Conservation (phyloP, 176 grass and related monocot species). For the Cocos nucifera region DNA sequence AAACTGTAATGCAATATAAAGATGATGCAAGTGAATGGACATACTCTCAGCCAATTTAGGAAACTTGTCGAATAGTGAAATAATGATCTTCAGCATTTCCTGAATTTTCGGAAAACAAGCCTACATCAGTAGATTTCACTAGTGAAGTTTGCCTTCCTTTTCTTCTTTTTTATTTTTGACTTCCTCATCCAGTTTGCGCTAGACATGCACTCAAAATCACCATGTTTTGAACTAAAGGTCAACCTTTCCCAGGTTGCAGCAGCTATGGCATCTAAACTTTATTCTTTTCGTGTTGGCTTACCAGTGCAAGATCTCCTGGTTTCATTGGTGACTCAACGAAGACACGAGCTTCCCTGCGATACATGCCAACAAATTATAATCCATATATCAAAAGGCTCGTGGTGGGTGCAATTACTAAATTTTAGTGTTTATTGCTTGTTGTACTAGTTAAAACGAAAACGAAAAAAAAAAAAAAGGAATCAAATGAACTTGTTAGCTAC, state of each 20-base stretch:
- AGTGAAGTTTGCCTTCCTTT: too few species aligned
- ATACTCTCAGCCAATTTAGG: constrained; percentile 53
- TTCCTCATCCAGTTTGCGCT: too few species aligned
- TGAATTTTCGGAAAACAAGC: constrained; percentile 19
- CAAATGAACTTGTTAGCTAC: constrained; percentile 23
- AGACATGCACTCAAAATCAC: too few species aligned
- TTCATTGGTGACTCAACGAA: constrained; percentile 63
- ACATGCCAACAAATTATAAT: not conserved
- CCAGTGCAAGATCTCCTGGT: constrained; percentile 45
- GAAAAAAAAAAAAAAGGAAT: not conserved
- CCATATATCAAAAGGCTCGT: not conserved
- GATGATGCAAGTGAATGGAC: constrained; percentile 5
- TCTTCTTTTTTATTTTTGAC: too few species aligned
- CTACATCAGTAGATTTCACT: too few species aligned
- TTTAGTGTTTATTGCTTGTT: not conserved
- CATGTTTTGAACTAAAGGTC: too few species aligned
- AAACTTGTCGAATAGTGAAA: constrained; percentile 46
- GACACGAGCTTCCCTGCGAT: constrained; percentile 51
- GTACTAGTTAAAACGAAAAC: not conserved
- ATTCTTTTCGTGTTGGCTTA: constrained; percentile 17
- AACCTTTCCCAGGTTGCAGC: not conserved
- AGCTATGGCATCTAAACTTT: not conserved
- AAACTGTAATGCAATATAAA: constrained; percentile 7
- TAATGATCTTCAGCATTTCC: constrained; percentile 43
- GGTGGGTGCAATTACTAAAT: not conserved